Conservation (phyloP, 2,329 filamentous ascomycete species). For the Albophoma yamanashiensis region DNA sequence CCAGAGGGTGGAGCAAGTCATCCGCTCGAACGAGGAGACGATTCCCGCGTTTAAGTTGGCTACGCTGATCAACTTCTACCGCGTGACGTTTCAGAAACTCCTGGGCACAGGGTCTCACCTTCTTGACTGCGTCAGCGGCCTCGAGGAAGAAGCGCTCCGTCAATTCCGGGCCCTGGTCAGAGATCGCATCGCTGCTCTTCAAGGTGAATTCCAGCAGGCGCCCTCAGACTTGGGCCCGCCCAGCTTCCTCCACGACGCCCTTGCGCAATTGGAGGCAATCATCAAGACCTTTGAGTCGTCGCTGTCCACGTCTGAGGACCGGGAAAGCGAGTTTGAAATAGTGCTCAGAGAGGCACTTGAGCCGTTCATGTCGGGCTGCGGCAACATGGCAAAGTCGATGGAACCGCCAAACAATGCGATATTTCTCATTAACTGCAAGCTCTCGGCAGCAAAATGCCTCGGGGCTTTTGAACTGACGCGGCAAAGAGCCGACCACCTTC, state of each 20-base stretch:
- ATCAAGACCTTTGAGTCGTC: conserved; percentile 85
- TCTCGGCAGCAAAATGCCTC: conserved; percentile 46
- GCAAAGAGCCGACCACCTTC: conserved; percentile 42
- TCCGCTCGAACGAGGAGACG: conserved; percentile 85
- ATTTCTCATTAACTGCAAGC: conserved; percentile 63
- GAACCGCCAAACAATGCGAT: conserved; percentile 50
- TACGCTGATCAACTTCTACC: conserved; percentile 85
- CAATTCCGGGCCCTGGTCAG: conserved; percentile 76
- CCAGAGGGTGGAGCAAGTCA: conserved; percentile 81
- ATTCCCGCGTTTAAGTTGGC: conserved; percentile 83
- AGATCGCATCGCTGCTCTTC: conserved; percentile 67
- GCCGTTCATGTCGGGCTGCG: conserved; percentile 70
- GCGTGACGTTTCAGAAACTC: conserved; percentile 70
- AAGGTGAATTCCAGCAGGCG: conserved; percentile 58
- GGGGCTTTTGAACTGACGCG: conserved; percentile 53
- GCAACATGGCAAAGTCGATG: conserved; percentile 54
- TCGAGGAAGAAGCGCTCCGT: conserved; percentile 67
- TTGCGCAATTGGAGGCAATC: conserved; percentile 67
- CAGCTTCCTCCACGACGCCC: conserved; percentile 67
- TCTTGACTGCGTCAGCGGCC: conserved; percentile 52
- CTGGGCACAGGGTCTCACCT: conserved; percentile 60
- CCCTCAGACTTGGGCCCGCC: conserved; percentile 68
- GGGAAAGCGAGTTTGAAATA: conserved; percentile 60
- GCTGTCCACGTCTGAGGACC: conserved; percentile 45
- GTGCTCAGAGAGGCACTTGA: conserved; percentile 73